These are phyloP conservation scores for Kazachstania bromeliacearum DNA, from an alignment of 805 yeast species.

Conservation along the genomic window DNA sequence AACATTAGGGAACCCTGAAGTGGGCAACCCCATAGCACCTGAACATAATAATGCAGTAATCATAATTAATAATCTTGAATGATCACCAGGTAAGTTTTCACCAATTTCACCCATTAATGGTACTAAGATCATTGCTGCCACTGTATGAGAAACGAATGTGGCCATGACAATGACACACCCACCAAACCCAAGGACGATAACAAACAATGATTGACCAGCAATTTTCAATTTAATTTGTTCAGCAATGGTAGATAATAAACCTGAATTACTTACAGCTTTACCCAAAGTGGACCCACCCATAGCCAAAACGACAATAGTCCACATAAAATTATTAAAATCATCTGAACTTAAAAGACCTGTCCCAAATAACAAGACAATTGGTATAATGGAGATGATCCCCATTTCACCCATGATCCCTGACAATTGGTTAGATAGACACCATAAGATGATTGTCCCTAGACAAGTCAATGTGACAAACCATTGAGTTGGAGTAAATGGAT, in stretches of 20 bases:
- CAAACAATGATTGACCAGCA: slow-evolving; percentile 58
- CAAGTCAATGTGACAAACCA: slow-evolving; percentile 66
- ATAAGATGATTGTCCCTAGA: slow-evolving; percentile 61
- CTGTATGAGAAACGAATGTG: slow-evolving; percentile 93
- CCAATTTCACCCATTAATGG: slow-evolving; percentile 91
- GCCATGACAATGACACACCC: slow-evolving; percentile 74
- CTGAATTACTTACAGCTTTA: slow-evolving; percentile 88
- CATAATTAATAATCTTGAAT: slow-evolving; percentile 73
- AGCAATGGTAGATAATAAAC: slow-evolving; percentile 74
- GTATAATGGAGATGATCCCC: slow-evolving; percentile 92
- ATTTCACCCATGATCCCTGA: slow-evolving; percentile 78
- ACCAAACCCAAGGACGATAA: slow-evolving; percentile 72
- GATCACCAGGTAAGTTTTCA: slow-evolving; percentile 63
- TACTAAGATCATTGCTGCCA: slow-evolving; percentile 86
- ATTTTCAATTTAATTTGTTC: slow-evolving; percentile 53
- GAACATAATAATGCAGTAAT: slow-evolving; percentile 64
- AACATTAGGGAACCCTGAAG: slow-evolving; percentile 95
- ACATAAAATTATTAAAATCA: slow-evolving; percentile 89
- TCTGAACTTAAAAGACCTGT: slow-evolving; percentile 79
- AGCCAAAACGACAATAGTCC: slow-evolving; percentile 92
- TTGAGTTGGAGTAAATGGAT: slow-evolving; percentile 62
- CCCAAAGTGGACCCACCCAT: slow-evolving; percentile 98
- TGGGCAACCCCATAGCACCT: slow-evolving; percentile 95
- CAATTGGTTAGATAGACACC: slow-evolving; percentile 81
- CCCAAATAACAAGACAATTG: slow-evolving; percentile 86